A percentile compares a stretch with the other conserved stretches of the same genome.
These are phyloP conservation scores for Carex cristatella DNA, from an alignment of 176 grass and related monocot genomes.

Conservation along the genomic window DNA sequence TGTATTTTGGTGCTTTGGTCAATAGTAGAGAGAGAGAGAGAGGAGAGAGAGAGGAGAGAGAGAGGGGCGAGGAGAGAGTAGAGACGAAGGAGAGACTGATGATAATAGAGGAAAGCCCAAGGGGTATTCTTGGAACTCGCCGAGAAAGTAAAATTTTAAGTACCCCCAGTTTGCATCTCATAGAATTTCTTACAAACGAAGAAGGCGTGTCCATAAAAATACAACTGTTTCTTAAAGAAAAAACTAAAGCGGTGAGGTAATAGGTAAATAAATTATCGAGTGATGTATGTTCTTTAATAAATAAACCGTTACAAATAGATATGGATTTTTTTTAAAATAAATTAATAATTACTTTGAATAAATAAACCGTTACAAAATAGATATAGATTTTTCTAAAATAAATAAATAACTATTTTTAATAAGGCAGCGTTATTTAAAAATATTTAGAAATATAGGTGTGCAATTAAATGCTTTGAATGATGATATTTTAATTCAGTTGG, in stretches of 20 bases:
- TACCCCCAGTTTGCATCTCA: conserved; percentile 3
- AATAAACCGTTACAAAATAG: not conserved
- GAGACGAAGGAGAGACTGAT: conserved; percentile 17
- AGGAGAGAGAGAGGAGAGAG: not conserved
- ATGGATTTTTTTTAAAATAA: not conserved
- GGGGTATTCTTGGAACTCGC: conserved; percentile 38
- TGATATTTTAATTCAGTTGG: not conserved
- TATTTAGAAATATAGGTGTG: not conserved
- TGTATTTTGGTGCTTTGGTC: conserved; percentile 18
- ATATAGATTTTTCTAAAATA: not conserved
- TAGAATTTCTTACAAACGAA: not conserved
- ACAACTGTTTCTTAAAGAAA: not conserved
- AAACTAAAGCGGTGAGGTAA: not conserved
- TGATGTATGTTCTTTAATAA: not conserved
- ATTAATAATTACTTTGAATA: not conserved
- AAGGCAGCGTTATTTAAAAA: not conserved
- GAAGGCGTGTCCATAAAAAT: not conserved
- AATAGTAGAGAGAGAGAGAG: not conserved
- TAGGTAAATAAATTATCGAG: not conserved
- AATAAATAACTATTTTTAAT: not conserved
- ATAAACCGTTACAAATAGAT: not conserved
- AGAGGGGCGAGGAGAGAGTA: not conserved
- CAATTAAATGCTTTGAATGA: not conserved
- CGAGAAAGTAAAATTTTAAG: not conserved
- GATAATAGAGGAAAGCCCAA: conserved; percentile 16